Conservation (phyloP, 495 filamentous ascomycete genomes). For the Cairneyella variabilis region DNA sequence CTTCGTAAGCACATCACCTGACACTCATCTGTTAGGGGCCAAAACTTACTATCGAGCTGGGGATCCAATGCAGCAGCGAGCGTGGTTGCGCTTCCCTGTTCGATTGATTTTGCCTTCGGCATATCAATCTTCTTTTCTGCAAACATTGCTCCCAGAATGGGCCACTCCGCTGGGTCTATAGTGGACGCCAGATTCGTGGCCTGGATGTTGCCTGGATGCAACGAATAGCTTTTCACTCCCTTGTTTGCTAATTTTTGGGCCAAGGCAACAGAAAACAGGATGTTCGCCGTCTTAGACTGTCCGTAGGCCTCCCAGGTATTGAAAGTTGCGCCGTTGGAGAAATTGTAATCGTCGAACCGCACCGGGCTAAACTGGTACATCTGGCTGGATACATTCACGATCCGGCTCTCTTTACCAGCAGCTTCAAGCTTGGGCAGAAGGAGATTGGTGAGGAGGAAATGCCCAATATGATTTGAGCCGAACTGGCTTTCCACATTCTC, state of each 20-base stretch:
- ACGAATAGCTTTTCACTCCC: conserved; percentile 25
- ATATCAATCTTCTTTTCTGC: conserved; percentile 17
- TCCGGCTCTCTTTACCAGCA: background rate
- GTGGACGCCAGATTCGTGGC: conserved; percentile 18
- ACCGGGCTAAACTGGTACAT: background rate
- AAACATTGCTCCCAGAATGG: conserved; percentile 27
- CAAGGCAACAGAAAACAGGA: conserved; percentile 50
- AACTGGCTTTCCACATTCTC: conserved; percentile 52
- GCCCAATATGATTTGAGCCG: conserved; percentile 54
- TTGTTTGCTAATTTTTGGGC: conserved; percentile 18
- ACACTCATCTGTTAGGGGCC: background rate
- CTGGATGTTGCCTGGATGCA: conserved; percentile 29
- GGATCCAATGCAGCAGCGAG: conserved; percentile 44
- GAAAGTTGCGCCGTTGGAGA: conserved; percentile 20
- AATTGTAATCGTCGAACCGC: conserved; percentile 14
- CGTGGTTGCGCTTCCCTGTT: conserved; percentile 39
- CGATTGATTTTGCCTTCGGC: too few species aligned
- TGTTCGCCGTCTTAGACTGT: conserved; percentile 55
- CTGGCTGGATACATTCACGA: conserved; percentile 9
- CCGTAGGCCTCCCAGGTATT: conserved; percentile 43
- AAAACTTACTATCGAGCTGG: too few species aligned
- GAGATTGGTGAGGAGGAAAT: conserved; percentile 54
- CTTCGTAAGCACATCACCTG: background rate
- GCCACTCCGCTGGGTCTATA: too few species aligned
- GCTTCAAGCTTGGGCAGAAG: conserved; percentile 30